phyloP scores from a whole-genome alignment of 768 basidiomycete species.

The Pulveroboletus ravenelii region DNA sequence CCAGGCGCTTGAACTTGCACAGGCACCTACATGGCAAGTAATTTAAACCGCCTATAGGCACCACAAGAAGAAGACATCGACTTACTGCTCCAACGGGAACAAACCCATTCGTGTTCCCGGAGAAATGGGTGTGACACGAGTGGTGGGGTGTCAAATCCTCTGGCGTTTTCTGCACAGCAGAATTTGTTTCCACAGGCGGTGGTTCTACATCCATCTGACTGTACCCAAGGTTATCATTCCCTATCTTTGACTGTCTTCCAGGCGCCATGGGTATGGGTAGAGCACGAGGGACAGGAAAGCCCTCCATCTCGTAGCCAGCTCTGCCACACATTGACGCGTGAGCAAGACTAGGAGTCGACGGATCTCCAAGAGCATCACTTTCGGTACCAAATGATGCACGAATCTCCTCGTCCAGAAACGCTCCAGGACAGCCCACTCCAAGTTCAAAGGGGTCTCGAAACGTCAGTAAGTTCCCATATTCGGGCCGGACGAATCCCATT shows the following conservation, averaged over 20 bases:
- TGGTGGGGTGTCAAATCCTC: neutral
- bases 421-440: neutral
- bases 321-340: neutral
- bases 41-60: neutral
- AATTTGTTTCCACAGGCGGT: neutral
- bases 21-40: neutral
- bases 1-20: constrained; percentile 1
- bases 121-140: neutral
- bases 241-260: neutral
- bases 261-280: constrained; percentile 6
- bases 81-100: constrained; percentile 6
- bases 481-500: neutral
- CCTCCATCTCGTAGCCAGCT: constrained; percentile 1
- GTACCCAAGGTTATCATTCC: neutral
- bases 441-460: constrained; percentile 6
- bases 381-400: constrained; percentile 13
- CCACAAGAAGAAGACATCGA: neutral
- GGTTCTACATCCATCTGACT: constrained; percentile 1
- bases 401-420: constrained; percentile 21
- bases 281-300: neutral
- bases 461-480: neutral
- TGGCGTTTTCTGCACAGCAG: neutral
- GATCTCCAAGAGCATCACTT: neutral
- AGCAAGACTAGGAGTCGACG: neutral
- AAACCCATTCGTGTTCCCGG: neutral